Conservation (phyloP, 2,329 filamentous ascomycete species). For the Mycosphaerelloides madeirae region DNA sequence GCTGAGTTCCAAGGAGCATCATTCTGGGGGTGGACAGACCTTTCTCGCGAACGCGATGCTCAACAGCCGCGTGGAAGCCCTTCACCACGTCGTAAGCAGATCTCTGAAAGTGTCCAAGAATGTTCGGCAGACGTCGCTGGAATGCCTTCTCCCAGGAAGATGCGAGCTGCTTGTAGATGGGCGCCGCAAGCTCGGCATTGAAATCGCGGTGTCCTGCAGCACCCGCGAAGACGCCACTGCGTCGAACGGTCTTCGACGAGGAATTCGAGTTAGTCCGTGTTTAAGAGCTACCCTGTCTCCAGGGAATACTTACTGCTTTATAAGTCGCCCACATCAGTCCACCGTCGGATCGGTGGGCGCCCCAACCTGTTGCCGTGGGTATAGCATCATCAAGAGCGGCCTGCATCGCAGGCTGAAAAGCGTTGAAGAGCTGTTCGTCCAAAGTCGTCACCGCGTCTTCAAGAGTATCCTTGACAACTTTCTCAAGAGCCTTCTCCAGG, state of each 20-base stretch:
- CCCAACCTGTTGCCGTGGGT: slow-evolving; percentile 34
- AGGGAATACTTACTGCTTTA: no score
- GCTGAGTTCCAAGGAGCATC: slow-evolving; percentile 38
- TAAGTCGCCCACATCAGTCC: slow-evolving; percentile 52
- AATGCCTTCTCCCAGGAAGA: slow-evolving; percentile 43
- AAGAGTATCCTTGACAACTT: slow-evolving; percentile 37
- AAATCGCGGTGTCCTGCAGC: slow-evolving; percentile 38
- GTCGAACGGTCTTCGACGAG: slow-evolving; percentile 49
- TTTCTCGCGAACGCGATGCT: slow-evolving; percentile 35
- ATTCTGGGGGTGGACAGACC: slow-evolving; percentile 40
- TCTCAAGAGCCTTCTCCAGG: slow-evolving; percentile 42
- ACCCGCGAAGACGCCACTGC: slow-evolving; percentile 46
- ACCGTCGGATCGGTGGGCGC: slow-evolving; percentile 38
- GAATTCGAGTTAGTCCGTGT: no score
- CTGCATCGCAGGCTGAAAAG: slow-evolving; percentile 38
- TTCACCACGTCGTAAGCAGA: slow-evolving; percentile 32
- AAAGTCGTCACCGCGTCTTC: slow-evolving; percentile 39
- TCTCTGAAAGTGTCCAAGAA: slow-evolving; percentile 36
- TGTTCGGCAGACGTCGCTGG: slow-evolving; percentile 39
- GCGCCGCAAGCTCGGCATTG: slow-evolving; percentile 37
- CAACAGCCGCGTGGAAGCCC: slow-evolving; percentile 42
- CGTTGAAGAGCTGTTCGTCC: slow-evolving; percentile 44
- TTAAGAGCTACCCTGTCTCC: no score
- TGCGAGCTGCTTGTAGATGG: slow-evolving; percentile 38
- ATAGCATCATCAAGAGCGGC: slow-evolving; percentile 37